Percentiles rank a stretch among this genome's conserved stretches.
Evolutionary conservation across 2,329 filamentous ascomycete genomes (phyloP).

Genomic region (Cordyceps cateniannulata): DNA sequence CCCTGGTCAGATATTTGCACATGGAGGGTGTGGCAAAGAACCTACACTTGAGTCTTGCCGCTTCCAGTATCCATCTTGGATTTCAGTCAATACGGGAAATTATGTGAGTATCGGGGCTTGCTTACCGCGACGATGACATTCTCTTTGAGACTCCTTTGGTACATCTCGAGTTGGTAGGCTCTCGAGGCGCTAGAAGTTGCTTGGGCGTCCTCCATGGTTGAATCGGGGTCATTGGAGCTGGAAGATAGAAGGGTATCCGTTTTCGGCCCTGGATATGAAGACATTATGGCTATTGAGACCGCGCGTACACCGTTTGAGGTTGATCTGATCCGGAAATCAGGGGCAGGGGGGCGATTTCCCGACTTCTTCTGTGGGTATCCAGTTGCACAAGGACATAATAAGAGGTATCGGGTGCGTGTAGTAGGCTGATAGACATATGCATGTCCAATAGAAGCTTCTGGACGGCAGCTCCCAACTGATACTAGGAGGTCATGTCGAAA

Average conservation of each 20-base stretch:
- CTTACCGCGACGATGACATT: constrained; percentile 68
- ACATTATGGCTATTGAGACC: neutral
- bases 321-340: neutral
- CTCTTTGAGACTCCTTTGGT: constrained; percentile 57
- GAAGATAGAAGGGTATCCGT: neutral
- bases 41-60: constrained; percentile 72
- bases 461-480: too few relatives aligned
- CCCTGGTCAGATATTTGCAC: constrained; percentile 16
- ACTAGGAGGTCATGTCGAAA: neutral
- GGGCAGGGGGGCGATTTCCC: neutral
- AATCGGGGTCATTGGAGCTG: neutral
- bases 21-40: neutral
- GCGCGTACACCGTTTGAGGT: neutral
- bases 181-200: constrained; percentile 36
- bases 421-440: too few relatives aligned
- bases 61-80: constrained; percentile 76
- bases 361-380: neutral
- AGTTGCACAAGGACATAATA: neutral
- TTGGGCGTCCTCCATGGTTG: constrained; percentile 3
- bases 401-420: neutral
- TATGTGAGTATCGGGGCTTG: constrained; percentile 1
- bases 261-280: neutral
- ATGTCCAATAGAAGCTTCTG: neutral
- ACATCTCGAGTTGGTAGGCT: constrained; percentile 71
- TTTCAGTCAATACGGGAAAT: neutral